Evolutionary conservation across 805 yeast genomes (phyloP).

Genomic region (Suhomyces tanzawaensis): DNA sequence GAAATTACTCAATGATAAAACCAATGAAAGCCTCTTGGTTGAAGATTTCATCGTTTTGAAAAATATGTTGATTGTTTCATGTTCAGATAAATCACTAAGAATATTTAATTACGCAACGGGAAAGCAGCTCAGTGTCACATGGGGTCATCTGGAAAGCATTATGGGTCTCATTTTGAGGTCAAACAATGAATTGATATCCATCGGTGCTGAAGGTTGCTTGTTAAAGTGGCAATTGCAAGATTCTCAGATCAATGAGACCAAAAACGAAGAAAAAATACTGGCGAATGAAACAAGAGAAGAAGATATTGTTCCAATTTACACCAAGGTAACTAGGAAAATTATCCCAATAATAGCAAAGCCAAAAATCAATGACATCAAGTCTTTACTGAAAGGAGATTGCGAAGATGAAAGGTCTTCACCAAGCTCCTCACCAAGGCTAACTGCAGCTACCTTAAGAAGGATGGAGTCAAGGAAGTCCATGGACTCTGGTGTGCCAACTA

Average conservation of each 20-base stretch:
- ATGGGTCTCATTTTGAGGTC: constrained; percentile 34
- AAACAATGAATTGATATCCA: constrained; percentile 34
- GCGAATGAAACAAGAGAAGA: background rate
- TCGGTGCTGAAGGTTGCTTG: constrained; percentile 54
- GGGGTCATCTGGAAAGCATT: constrained; percentile 54
- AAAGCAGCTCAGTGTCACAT: constrained; percentile 46
- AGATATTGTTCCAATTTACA: constrained; percentile 16
- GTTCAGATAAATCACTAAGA: constrained; percentile 59
- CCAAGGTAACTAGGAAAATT: constrained; percentile 35
- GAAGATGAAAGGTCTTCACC: background rate
- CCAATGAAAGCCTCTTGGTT: constrained; percentile 41
- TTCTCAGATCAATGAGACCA: background rate
- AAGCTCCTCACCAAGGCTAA: constrained; percentile 20
- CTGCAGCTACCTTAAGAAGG: constrained; percentile 33
- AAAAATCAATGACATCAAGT: background rate
- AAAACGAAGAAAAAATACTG: background rate
- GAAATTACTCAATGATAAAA: constrained; percentile 39
- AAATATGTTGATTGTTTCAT: constrained; percentile 38
- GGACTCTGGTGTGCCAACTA: constrained; percentile 6
- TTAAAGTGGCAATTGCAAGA: constrained; percentile 43
- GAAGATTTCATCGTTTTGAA: constrained; percentile 41
- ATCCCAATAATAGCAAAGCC: constrained; percentile 14
- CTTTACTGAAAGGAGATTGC: background rate
- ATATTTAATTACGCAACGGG: constrained; percentile 47
- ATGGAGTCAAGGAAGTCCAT: constrained; percentile 25